Conservation (phyloP, 495 filamentous ascomycete genomes). For the Tuber indicum region DNA sequence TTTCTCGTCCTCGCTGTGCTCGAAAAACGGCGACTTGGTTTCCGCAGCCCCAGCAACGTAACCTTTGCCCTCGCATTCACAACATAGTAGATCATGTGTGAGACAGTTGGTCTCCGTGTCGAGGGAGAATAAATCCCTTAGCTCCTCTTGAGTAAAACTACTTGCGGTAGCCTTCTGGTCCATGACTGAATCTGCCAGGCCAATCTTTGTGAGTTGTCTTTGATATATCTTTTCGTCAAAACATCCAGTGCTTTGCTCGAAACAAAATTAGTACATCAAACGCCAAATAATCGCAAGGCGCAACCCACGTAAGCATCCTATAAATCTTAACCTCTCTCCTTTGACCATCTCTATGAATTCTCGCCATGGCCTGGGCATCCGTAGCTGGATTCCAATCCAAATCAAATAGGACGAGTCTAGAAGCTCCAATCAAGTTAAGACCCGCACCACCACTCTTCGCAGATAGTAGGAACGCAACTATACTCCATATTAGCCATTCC, state of each 20-base stretch:
- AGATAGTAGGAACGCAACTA: slow-evolving; percentile 67
- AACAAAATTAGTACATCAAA: neutral
- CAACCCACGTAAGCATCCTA: slow-evolving; percentile 54
- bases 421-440: slow-evolving; percentile 72
- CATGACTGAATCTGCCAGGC: slow-evolving; percentile 46
- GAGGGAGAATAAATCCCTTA: slow-evolving; percentile 65
- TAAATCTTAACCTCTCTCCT: slow-evolving; percentile 67
- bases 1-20: slow-evolving; percentile 30
- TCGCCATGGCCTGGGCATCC: slow-evolving; percentile 78
- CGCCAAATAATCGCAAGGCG: neutral
- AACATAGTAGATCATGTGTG: slow-evolving; percentile 67
- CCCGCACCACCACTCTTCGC: slow-evolving; percentile 71
- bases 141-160: slow-evolving; percentile 62
- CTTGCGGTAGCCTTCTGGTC: slow-evolving; percentile 53
- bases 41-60: slow-evolving; percentile 22
- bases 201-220: slow-evolving; percentile 69
- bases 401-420: slow-evolving; percentile 69
- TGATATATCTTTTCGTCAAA: slow-evolving; percentile 83
- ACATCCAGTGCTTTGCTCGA: slow-evolving; percentile 48
- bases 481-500: slow-evolving; percentile 35
- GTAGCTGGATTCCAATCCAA: slow-evolving; percentile 80
- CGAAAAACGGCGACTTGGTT: slow-evolving; percentile 23
- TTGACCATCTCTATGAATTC: slow-evolving; percentile 74
- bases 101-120: slow-evolving; percentile 55
- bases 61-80: slow-evolving; percentile 59